Evolutionary conservation across 179 eudicot species (phyloP).

Genomic region (Actinidia chinensis): DNA sequence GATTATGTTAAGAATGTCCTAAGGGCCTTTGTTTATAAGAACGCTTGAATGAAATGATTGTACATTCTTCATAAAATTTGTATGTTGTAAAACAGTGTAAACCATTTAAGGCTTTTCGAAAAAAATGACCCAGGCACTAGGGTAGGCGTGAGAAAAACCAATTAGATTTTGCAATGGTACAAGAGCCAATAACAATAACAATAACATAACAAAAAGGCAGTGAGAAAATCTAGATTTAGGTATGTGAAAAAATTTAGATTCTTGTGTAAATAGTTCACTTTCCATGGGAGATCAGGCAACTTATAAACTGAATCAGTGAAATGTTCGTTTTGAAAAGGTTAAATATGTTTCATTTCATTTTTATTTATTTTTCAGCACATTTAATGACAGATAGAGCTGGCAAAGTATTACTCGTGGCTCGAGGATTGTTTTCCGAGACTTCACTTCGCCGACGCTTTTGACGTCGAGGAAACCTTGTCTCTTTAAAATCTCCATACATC

Average conservation of each 20-base stretch:
- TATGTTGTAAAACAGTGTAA: no score
- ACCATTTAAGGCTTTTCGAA: no score
- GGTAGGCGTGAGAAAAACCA: no score
- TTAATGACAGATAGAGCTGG: not conserved
- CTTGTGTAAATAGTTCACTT: not conserved
- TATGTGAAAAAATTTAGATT: not conserved
- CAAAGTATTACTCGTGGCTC: slow-evolving; percentile 79
- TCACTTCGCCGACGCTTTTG: slow-evolving; percentile 46
- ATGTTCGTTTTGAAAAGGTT: not conserved
- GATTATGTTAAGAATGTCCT: no score
- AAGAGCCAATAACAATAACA: no score
- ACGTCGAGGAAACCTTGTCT: slow-evolving; percentile 92
- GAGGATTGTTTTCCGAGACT: slow-evolving; percentile 81
- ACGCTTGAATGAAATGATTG: no score
- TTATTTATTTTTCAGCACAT: not conserved
- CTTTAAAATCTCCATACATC: slow-evolving; percentile 94
- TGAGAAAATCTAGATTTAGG: not conserved
- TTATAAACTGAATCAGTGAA: not conserved
- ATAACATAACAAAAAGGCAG: slow-evolving; percentile 13
- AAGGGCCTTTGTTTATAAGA: no score
- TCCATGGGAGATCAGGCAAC: not conserved
- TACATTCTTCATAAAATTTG: no score
- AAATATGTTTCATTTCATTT: not conserved
- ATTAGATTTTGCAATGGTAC: no score
- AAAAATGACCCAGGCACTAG: no score